phyloP scores from a whole-genome alignment of 352 stramenopile genomes.

The Phytopythium litorale region DNA sequence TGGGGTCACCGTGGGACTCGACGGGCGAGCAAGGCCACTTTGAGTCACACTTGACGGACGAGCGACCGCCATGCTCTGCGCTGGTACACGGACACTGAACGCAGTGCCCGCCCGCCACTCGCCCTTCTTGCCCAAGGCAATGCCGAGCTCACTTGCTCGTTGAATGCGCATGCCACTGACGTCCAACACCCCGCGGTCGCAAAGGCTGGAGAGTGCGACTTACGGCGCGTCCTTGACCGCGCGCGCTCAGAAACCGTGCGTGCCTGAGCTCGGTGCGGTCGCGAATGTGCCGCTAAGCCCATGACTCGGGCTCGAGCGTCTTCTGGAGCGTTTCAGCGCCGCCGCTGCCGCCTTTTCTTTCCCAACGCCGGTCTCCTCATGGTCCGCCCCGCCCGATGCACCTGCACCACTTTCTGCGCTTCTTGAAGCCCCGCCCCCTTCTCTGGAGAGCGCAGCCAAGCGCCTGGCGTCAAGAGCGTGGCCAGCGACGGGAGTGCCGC shows the following conservation, averaged over 20 bases:
- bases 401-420: conserved; percentile 10
- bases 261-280: background rate
- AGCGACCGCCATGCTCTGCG: too few species aligned
- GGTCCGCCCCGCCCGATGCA: conserved; percentile 7
- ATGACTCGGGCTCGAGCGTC: background rate
- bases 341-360: conserved; percentile 7
- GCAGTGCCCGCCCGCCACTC: too few species aligned
- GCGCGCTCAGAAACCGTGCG: background rate
- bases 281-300: too few species aligned
- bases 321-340: background rate
- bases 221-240: background rate
- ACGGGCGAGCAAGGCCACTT: background rate
- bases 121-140: too few species aligned
- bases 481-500: background rate
- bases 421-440: conserved; percentile 10
- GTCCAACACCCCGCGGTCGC: background rate
- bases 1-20: background rate
- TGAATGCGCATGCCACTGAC: background rate
- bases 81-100: too few species aligned
- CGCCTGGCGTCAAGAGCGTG: conserved; percentile 13
- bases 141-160: too few species aligned
- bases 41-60: background rate
- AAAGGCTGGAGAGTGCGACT: background rate
- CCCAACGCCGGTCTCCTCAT: background rate
- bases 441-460: conserved; percentile 13